phyloP scores from a whole-genome alignment of 108 stramenopile genomes.

The Nitzschia inconspicua region DNA sequence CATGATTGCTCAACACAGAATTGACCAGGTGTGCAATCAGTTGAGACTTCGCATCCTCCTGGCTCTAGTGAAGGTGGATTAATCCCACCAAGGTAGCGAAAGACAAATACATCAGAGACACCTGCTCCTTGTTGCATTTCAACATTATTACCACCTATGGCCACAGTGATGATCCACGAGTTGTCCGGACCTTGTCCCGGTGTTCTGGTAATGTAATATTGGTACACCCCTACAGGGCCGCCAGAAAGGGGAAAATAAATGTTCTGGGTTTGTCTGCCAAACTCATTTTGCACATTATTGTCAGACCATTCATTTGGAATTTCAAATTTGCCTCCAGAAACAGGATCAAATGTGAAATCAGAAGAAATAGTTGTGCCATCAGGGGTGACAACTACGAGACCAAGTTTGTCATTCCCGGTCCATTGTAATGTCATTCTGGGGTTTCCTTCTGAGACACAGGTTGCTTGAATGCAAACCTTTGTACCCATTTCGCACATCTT shows the following conservation, averaged over 20 bases:
- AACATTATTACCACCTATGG: conserved; percentile 6
- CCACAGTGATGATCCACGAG: conserved; percentile 14
- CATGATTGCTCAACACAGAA: conserved; percentile 17
- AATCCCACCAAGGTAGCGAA: not conserved
- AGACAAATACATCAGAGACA: conserved; percentile 3
- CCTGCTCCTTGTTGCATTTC: conserved; percentile 8
- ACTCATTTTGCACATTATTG: conserved; percentile 9
- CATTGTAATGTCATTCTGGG: conserved; percentile 31
- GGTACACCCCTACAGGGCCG: conserved; percentile 20
- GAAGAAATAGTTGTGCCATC: conserved; percentile 19
- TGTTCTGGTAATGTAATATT: conserved; percentile 14
- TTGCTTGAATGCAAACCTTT: conserved; percentile 16
- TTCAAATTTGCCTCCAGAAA: conserved; percentile 25
- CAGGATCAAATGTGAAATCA: conserved; percentile 9
- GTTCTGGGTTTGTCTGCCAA: conserved; percentile 23
- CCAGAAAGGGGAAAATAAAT: conserved; percentile 18
- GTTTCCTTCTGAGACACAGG: conserved; percentile 23
- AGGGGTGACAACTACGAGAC: conserved; percentile 25
- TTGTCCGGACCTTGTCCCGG: conserved; percentile 12
- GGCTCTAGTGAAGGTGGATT: not conserved
- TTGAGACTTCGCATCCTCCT: not conserved
- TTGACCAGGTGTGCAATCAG: not conserved
- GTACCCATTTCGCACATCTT: too few relatives aligned
- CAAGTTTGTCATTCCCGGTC: conserved; percentile 24
- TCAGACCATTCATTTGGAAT: conserved; percentile 10